Base-by-base conservation (phyloP, 768 basidiomycete species). In the Termitomyces sp. region DNA sequence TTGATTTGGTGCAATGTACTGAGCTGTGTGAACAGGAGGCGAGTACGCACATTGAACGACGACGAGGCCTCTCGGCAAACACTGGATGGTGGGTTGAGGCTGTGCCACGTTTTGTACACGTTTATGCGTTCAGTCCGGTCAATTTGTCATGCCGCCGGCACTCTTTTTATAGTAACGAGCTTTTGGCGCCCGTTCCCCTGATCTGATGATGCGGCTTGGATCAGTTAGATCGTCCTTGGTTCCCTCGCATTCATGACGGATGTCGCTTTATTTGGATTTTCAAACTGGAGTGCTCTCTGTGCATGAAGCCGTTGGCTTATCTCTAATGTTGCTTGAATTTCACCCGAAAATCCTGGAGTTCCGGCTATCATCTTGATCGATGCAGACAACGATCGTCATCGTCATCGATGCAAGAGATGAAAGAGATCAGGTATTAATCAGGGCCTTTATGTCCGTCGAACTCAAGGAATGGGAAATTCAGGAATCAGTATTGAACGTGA, bases 71-170 rank as follows among this genome's bases (percentile, higher is more conserved):
- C 29, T 12, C 6, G n/a, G 16, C 5, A 21, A 51, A 11, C 14
- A 27, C n/a, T n/a, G n/a, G n/a, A n/a, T n/a, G 43, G 38, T 31
- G 21, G n/a, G 12, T 44, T 40, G 49, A 53, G 57, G 57, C 57
- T 54, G 57, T 58, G 57, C 53, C 58, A 43, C 53, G 57, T 58
- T 54, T 58, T 58, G 57, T 34, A 27, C 58, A 54, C 58, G 52
- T 50, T 59, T 50, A 25, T 5, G 57, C 50, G 43, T 19, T 25
- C 3, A 53, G 38, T 48, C 54, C 54, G 54, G 54, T 56, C 29
- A 56, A 56, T 56, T 56, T 56, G 54, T 56, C 54, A 56, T 40
- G 37, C 50, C 50, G 50, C 50, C 50, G 50, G 50, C 37, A 51
- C 29, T 19, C 25, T 3, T 7, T 9, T 6, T n/a, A 49, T 35